A percentile compares a stretch with the other conserved stretches of the same genome.
These are phyloP conservation scores for Inga oerstediana DNA, from an alignment of 306 rosid genomes.

Conservation along the genomic window DNA sequence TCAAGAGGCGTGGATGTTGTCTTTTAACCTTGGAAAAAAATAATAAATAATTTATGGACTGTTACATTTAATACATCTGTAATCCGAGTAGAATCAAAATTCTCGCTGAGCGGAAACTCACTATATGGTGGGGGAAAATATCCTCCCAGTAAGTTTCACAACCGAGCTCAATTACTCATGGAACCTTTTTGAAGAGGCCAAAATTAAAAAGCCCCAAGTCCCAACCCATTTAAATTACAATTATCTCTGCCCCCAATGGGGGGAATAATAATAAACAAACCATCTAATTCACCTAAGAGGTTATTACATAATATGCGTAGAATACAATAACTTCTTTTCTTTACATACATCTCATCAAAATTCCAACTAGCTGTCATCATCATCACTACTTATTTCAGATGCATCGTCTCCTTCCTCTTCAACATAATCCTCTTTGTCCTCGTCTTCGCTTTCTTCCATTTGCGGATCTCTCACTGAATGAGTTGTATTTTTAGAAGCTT, in stretches of 20 bases:
- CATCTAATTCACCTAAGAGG: constrained; percentile 14
- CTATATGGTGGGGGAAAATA: not conserved
- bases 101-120: constrained; percentile 14
- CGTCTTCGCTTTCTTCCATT: constrained; percentile 53
- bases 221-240: not conserved
- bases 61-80: constrained; percentile 17
- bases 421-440: constrained; percentile 59
- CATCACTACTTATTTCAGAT: constrained; percentile 81
- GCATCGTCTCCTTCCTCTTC: constrained; percentile 62
- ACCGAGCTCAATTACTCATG: not conserved
- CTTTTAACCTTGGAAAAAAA: not conserved
- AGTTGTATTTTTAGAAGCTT: constrained; percentile 53
- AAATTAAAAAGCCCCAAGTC: not conserved
- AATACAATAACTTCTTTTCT: not conserved
- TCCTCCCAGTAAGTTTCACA: constrained; percentile 2
- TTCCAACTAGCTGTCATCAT: constrained; percentile 55
- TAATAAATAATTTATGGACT: constrained; percentile 6
- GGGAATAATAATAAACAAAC: not conserved
- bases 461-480: constrained; percentile 38
- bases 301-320: constrained; percentile 6
- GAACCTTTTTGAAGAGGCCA: not conserved
- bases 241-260: not conserved
- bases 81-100: constrained; percentile 15
- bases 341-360: constrained; percentile 15
- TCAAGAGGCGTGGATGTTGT: not conserved